These are phyloP conservation scores for Cerioporus squamosus DNA, from an alignment of 1,284 basidiomycete species.

Conservation along the genomic window DNA sequence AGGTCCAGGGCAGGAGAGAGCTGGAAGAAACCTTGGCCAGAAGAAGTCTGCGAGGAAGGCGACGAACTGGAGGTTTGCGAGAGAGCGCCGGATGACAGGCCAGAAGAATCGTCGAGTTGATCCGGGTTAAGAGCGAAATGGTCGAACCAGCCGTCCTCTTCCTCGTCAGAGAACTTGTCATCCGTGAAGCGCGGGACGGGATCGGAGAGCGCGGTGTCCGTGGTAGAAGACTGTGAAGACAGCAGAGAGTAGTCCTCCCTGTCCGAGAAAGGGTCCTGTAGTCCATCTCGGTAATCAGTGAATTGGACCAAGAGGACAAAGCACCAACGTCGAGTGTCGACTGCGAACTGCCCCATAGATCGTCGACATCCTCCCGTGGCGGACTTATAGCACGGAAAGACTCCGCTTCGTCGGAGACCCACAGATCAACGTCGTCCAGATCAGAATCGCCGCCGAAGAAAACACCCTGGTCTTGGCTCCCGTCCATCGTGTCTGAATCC, in stretches of 20 bases:
- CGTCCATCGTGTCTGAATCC: conserved; percentile 13
- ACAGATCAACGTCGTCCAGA: background rate
- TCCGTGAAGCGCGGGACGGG: background rate
- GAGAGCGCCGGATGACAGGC: no score
- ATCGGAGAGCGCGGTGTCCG: background rate
- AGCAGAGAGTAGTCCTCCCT: background rate
- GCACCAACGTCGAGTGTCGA: conserved; percentile 21
- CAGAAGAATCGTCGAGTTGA: background rate
- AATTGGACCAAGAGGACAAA: background rate
- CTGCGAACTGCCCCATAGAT: conserved; percentile 22
- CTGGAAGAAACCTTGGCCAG: no score
- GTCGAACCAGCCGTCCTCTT: conserved; percentile 11
- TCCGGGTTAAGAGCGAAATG: background rate
- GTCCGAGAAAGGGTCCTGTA: conserved; percentile 11
- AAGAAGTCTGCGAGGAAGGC: no score
- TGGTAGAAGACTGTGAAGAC: background rate
- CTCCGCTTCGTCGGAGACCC: conserved; percentile 5
- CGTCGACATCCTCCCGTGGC: conserved; percentile 12
- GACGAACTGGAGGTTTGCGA: no score
- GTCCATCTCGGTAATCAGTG: background rate
- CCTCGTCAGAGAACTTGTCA: background rate
- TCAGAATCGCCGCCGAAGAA: conserved; percentile 6
- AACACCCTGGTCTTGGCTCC: conserved; percentile 6
- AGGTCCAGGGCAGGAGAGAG: background rate
- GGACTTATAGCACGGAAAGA: background rate